These are phyloP conservation scores for Lentinula sp. DNA, from an alignment of 768 basidiomycete genomes.

Conservation along the genomic window DNA sequence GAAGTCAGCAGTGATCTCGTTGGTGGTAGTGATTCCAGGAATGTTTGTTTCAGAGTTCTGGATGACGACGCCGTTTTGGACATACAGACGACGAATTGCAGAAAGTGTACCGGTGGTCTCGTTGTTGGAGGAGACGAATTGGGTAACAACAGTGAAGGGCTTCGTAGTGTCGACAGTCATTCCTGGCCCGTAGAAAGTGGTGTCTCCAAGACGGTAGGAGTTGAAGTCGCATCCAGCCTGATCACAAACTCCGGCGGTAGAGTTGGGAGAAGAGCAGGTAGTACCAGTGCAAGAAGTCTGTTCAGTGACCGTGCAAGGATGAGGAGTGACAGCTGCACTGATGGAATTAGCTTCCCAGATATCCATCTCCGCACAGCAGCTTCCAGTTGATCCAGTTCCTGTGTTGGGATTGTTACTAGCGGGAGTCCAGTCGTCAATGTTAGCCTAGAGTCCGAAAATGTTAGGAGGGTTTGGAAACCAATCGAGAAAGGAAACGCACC, in stretches of 20 bases:
- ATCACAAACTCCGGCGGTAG: conserved; percentile 29
- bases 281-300: conserved; percentile 30
- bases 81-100: conserved; percentile 39
- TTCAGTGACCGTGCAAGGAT: conserved; percentile 30
- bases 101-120: conserved; percentile 30
- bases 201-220: conserved; percentile 38
- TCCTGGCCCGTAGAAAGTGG: conserved; percentile 29
- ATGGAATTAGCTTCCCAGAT: conserved; percentile 35
- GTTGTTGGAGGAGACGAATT: conserved; percentile 36
- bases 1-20: conserved; percentile 33
- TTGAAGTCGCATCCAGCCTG: conserved; percentile 42
- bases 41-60: conserved; percentile 25
- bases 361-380: background rate
- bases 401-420: conserved; percentile 22
- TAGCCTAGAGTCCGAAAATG: conserved; percentile 17
- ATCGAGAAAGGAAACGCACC: conserved; percentile 22
- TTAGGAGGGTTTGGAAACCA: background rate
- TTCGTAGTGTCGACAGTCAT: conserved; percentile 31
- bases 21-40: conserved; percentile 20
- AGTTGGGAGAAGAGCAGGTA: conserved; percentile 20
- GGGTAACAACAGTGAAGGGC: conserved; percentile 36
- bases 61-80: conserved; percentile 37
- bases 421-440: conserved; percentile 34
- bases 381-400: conserved; percentile 13
- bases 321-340: conserved; percentile 36